These are phyloP conservation scores for Ambrosia hybrid DNA, from an alignment of 140 eudicot species.

Conservation along the genomic window DNA sequence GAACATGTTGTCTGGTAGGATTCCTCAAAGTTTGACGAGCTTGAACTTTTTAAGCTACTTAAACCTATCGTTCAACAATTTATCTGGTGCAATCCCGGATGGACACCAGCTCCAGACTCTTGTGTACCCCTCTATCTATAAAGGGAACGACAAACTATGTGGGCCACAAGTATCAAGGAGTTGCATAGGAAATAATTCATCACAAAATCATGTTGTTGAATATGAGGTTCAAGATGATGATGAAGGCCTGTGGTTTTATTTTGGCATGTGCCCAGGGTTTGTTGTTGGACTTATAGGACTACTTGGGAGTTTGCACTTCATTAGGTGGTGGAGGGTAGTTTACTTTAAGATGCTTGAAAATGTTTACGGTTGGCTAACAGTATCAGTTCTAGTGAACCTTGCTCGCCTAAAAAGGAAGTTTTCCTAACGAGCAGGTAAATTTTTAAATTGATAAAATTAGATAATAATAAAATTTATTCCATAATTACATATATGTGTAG, in stretches of 20 bases:
- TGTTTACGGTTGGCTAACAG: too few species aligned
- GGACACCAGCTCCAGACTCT: conserved; percentile 1
- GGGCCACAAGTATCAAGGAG: conserved; percentile 4
- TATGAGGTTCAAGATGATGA: conserved; percentile 7
- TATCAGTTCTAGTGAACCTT: too few species aligned
- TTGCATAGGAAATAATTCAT: neutral
- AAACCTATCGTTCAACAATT: too few species aligned
- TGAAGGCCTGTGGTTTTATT: neutral
- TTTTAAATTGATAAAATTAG: too few species aligned
- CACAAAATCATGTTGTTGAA: neutral
- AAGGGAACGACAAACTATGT: conserved; percentile 4
- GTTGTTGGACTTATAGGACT: conserved; percentile 1
- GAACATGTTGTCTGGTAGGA: too few species aligned
- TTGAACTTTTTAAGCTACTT: too few species aligned
- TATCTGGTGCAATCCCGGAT: too few species aligned
- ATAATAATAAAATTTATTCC: neutral
- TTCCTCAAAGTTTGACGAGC: too few species aligned
- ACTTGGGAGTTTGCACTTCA: conserved; percentile 8
- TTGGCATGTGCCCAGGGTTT: neutral
- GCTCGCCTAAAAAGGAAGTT: too few species aligned
- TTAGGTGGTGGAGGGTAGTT: neutral
- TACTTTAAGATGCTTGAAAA: neutral
- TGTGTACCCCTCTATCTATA: neutral
- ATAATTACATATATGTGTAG: too few species aligned
- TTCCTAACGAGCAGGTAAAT: too few species aligned